phyloP scores from a whole-genome alignment of 2,329 filamentous ascomycete genomes.

The Botrytis cinerea region DNA sequence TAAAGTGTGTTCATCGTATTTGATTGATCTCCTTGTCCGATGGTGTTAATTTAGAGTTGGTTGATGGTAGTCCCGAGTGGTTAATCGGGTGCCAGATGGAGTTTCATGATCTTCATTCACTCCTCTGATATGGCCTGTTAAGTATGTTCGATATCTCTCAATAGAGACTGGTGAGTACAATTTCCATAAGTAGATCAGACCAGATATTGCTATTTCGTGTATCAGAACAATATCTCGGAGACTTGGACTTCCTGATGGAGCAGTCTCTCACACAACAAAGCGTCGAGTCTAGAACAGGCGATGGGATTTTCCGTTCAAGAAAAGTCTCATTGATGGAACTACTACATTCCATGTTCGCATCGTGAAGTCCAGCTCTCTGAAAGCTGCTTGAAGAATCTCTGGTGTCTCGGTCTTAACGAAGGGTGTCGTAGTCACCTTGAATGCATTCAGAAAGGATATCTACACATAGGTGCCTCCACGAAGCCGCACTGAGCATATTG shows the following conservation, averaged over 20 bases:
- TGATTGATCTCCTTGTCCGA: neutral
- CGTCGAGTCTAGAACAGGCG: conserved; percentile 6
- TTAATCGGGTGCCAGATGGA: neutral
- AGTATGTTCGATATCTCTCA: neutral
- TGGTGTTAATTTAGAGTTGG: neutral
- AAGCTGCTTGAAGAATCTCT: neutral
- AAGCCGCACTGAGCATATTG: neutral
- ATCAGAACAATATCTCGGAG: neutral
- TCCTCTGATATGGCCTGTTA: neutral
- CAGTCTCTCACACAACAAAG: neutral
- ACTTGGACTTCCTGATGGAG: neutral
- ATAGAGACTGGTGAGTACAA: neutral
- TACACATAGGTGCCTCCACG: neutral
- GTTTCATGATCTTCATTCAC: neutral
- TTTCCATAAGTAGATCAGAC: neutral
- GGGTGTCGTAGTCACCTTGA: neutral
- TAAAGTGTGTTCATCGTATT: neutral
- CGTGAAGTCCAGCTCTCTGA: neutral
- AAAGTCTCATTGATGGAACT: neutral
- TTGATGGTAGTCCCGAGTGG: neutral
- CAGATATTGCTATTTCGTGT: neutral
- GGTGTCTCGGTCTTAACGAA: neutral
- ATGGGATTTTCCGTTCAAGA: neutral
- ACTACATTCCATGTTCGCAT: neutral
- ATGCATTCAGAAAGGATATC: neutral